A percentile compares a stretch with the other conserved stretches of the same genome.
Evolutionary conservation across 768 basidiomycete species (phyloP).

Genomic region (Coprinopsis cinerea): DNA sequence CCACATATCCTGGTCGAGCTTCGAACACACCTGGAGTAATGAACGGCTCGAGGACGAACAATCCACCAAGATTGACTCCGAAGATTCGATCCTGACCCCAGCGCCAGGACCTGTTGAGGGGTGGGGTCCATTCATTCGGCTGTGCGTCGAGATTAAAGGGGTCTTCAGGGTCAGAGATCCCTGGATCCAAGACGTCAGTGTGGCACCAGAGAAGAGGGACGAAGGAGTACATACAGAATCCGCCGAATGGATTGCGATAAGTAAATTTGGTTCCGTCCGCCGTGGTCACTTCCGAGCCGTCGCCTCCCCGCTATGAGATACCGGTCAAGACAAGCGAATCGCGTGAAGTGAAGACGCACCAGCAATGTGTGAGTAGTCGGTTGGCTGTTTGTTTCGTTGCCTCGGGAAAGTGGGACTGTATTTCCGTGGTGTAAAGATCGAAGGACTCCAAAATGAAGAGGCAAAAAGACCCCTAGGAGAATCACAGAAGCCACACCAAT

Average conservation of each 20-base stretch:
- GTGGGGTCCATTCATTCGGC: slow-evolving; percentile 69
- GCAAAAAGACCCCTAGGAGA: neutral
- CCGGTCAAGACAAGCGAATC: neutral
- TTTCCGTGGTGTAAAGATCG: neutral
- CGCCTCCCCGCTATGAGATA: neutral
- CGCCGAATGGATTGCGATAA: neutral
- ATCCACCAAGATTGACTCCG: slow-evolving; percentile 70
- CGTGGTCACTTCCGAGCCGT: neutral
- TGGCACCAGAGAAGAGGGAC: no score
- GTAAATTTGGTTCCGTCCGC: neutral
- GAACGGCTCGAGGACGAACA: slow-evolving; percentile 75
- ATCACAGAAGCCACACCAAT: neutral
- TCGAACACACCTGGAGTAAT: slow-evolving; percentile 62
- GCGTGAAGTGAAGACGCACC: neutral
- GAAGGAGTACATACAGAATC: neutral
- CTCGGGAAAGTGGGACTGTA: neutral
- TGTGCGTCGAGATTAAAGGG: slow-evolving; percentile 66
- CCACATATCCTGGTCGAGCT: slow-evolving; percentile 47
- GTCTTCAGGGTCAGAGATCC: slow-evolving; percentile 53
- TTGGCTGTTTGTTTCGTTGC: neutral
- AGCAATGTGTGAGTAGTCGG: neutral
- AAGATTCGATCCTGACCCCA: slow-evolving; percentile 54
- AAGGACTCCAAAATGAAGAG: neutral
- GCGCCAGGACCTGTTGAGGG: slow-evolving; percentile 62
- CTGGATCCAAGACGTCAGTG: no score